phyloP scores from a whole-genome alignment of 73 alveolate species.

The Paramecium tetraurelia region DNA sequence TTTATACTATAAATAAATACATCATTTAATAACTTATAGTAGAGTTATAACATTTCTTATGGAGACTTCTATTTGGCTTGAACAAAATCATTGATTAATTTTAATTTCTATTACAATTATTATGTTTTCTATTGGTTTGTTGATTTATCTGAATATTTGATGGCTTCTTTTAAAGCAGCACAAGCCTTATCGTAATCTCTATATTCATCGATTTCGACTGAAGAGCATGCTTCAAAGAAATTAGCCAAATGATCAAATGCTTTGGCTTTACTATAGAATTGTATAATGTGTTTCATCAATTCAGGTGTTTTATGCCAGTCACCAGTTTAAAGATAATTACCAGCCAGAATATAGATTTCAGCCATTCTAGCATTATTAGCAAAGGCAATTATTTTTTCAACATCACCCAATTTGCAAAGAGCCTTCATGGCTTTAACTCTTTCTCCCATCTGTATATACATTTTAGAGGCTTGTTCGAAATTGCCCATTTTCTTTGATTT shows the following conservation, averaged over 20 bases:
- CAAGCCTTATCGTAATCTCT: constrained; percentile 95
- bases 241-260: constrained; percentile 94
- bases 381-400: constrained; percentile 85
- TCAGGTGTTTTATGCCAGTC: constrained; percentile 97
- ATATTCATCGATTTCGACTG: constrained; percentile 95
- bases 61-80: constrained; percentile 86
- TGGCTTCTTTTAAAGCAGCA: constrained; percentile 94
- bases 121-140: constrained; percentile 75
- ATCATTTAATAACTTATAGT: constrained; percentile 77
- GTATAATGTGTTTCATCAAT: constrained; percentile 91
- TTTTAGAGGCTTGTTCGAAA: constrained; percentile 89
- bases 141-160: constrained; percentile 87
- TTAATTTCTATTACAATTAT: constrained; percentile 77
- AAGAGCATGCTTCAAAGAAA: constrained; percentile 91
- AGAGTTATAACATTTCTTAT: constrained; percentile 75
- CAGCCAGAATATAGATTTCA: constrained; percentile 91
- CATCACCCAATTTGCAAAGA: constrained; percentile 86
- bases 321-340: constrained; percentile 88
- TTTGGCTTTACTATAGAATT: constrained; percentile 93
- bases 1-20: background rate
- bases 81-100: constrained; percentile 78
- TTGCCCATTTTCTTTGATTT: constrained; percentile 88
- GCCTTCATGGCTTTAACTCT: constrained; percentile 95
- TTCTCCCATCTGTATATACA: constrained; percentile 90
- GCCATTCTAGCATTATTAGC: constrained; percentile 95